Conservation (phyloP, 73 alveolate species). For the Paramecium bursaria region DNA sequence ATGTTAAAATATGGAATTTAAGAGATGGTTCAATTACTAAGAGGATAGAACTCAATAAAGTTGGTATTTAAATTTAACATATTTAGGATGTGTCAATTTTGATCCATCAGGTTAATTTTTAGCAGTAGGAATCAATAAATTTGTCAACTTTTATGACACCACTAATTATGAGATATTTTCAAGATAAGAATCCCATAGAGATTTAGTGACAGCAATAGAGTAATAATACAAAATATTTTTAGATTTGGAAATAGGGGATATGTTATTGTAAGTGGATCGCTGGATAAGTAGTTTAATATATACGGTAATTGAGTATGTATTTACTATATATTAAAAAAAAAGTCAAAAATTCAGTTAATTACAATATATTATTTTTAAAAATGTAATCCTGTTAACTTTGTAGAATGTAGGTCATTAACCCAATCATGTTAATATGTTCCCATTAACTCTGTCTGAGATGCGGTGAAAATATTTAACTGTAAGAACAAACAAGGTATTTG, state of each 20-base stretch:
- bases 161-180: not conserved
- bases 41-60: not conserved
- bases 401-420: constrained; percentile 23
- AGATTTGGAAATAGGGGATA: constrained; percentile 12
- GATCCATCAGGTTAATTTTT: constrained; percentile 52
- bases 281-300: constrained; percentile 22
- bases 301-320: constrained; percentile 42
- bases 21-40: not conserved
- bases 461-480: constrained; percentile 19
- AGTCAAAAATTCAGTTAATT: constrained; percentile 21
- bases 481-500: constrained; percentile 40
- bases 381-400: constrained; percentile 43
- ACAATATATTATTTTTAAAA: no score
- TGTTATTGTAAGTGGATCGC: not conserved
- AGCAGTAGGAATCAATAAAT: not conserved
- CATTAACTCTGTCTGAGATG: constrained; percentile 44
- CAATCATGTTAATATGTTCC: constrained; percentile 24
- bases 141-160: not conserved
- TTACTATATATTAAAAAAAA: constrained; percentile 29
- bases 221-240: not conserved
- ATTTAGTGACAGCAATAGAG: constrained; percentile 10
- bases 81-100: constrained; percentile 7
- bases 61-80: not conserved
- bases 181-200: constrained; percentile 31
- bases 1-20: constrained; percentile 22